Evolutionary conservation across 768 basidiomycete genomes (phyloP), one percentile per base, ranked within the genome.

Genomic region (Amanita muscaria): DNA sequence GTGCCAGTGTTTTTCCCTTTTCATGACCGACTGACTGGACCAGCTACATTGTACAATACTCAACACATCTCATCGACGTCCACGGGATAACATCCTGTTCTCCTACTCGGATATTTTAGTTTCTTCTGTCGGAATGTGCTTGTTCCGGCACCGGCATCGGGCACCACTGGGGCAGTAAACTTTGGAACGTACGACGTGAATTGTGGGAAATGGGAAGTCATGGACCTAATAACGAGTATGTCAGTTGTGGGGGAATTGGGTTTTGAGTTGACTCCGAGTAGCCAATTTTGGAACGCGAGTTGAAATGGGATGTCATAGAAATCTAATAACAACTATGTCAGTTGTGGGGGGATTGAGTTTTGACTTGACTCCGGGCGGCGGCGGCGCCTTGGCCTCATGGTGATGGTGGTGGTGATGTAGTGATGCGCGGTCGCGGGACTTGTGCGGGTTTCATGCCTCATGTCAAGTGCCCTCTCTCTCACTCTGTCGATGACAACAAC

Each of bases 191-290:
- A 76, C 66, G 40, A 53, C 1, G 71, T 83, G 76, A 85, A 56
- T 64, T 86, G 24, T 86, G 82, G 64, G 64, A 69, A 34, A 83
- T 86, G 83, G 80, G 83, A 0, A 83, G 82, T 51, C 70, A 69
- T 51, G 80, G 76, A 0, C 66, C 66, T 0, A 69, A 80, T 48
- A 79, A 76, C 11, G 80, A 77, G 56, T 87, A 86, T 53, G 67
- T 78, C 14, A 73, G 69, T 49, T 69, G 63, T 45, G 68, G 67
- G 3, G 64, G 65, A 1, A 55, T 68, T 57, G 49, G 31, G 23
- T 15, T 47, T 12, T 29, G 27, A 29, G 24, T 3, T 15, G 11
- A 16, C n/a, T n/a, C n/a, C n/a, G n/a, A n/a, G n/a, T n/a, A n/a
- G n/a, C n/a, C 18, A 51, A 75, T 25, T 65, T 84, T 16, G 83